Conservation (phyloP, 805 yeast genomes). For the Peterozyma toletana region DNA sequence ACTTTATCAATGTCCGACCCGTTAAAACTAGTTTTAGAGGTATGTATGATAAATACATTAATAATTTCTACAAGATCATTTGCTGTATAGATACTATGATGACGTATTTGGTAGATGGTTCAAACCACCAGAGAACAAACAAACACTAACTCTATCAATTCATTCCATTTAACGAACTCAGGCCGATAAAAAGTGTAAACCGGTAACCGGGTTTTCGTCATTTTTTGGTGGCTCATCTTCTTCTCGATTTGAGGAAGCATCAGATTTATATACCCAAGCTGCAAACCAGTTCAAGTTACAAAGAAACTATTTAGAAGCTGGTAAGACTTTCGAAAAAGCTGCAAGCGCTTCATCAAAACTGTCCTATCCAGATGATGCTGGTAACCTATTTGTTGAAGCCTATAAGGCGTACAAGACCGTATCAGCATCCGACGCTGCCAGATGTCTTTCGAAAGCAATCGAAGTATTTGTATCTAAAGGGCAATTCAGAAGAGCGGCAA, state of each 20-base stretch:
- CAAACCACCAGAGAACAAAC: too few relatives aligned
- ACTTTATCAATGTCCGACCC: neutral
- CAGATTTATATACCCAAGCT: conserved; percentile 84
- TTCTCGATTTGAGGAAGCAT: conserved; percentile 80
- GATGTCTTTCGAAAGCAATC: conserved; percentile 69
- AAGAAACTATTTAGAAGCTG: conserved; percentile 70
- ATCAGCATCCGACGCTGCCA: conserved; percentile 71
- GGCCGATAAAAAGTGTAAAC: conserved; percentile 68
- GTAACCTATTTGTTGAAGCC: conserved; percentile 83
- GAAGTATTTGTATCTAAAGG: conserved; percentile 83
- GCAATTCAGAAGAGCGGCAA: conserved; percentile 94
- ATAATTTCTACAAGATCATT: neutral
- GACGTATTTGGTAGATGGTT: neutral
- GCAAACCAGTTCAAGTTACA: conserved; percentile 82
- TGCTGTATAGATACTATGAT: neutral
- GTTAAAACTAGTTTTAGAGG: neutral
- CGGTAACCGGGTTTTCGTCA: conserved; percentile 65
- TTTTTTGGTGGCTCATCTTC: conserved; percentile 58
- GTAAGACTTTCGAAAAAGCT: conserved; percentile 78
- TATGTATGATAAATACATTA: neutral
- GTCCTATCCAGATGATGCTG: conserved; percentile 82
- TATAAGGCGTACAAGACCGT: conserved; percentile 76
- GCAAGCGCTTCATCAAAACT: conserved; percentile 73
- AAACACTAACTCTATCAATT: too few relatives aligned
- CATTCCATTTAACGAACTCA: conserved; percentile 12